Evolutionary conservation across 352 stramenopile genomes (phyloP), one percentile per base, ranked within the genome.

Genomic region (Phytophthora uliginosa): DNA sequence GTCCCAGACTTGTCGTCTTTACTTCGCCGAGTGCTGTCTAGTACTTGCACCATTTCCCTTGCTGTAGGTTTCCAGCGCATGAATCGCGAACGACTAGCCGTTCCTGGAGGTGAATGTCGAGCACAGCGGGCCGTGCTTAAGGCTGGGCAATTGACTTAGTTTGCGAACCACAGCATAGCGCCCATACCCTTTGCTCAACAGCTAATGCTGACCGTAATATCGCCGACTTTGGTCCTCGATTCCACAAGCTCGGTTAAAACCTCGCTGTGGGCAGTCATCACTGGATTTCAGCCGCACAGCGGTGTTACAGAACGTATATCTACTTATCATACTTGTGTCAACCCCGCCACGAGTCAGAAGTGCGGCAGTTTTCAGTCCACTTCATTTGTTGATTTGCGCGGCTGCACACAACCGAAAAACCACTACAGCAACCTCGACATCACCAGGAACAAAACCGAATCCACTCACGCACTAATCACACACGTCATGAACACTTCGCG

Each of bases 361-460:
- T 2, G 36, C 18, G 42, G 34, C 40, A 50, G 45, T 71, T 31
- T 56, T 48, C 31, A 28, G 13, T 66, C 31, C 31, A 15, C 33
- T 50, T 75, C 63, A 76, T 68, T 76, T 20, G 51, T 67, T 57
- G 36, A 68, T 68, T 73, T 76, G 63, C 69, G 9, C 24, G 28
- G 47, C 31, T 63, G 38, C 59, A 65, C 45, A 28, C 34, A 52
- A 58, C 22, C 42, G 3, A 50, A 22, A 22, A 24, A 24, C 3
- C 7, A 50, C 42, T 13, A 1, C 1, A 50, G 9, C 18, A 50
- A 22, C 42, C 12, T 13, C 34, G 12, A 31, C 26, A 31, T 6
- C 26, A 31, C 26, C 26, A 31, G 26, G 26, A 31, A 31, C 26
- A 31, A 31, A 31, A 31, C 26, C 2, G 3, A 45, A 45, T 17